A percentile compares a stretch with the other conserved stretches of the same genome.
phyloP scores from a whole-genome alignment of 2,329 filamentous ascomycete genomes.

The Penicillium sp. region DNA sequence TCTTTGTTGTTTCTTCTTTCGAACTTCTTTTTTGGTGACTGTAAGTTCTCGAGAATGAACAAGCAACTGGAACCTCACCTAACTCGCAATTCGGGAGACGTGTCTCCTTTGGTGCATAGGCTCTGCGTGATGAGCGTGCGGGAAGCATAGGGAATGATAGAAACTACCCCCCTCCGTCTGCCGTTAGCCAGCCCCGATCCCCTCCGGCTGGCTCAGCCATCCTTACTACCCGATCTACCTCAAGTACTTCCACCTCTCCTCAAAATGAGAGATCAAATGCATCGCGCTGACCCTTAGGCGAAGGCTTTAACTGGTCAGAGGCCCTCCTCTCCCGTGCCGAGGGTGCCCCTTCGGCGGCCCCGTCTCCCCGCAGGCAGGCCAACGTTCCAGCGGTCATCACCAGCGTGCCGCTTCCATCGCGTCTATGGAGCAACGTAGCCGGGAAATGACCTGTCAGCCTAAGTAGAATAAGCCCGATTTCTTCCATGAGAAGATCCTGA shows the following conservation, averaged over 20 bases:
- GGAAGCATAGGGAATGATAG: conserved; percentile 64
- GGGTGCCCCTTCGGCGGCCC: conserved; percentile 59
- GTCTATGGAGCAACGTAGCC: conserved; percentile 55
- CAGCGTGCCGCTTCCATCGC: conserved; percentile 46
- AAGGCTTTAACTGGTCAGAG: conserved; percentile 96
- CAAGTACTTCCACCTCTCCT: conserved; percentile 38
- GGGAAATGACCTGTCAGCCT: conserved; percentile 38
- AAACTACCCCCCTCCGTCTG: conserved; percentile 44
- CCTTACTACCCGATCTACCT: conserved; percentile 26
- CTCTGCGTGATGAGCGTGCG: conserved; percentile 66
- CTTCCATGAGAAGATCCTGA: too few relatives aligned
- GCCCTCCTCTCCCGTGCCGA: conserved; percentile 89
- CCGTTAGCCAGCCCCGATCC: conserved; percentile 24
- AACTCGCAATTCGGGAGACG: conserved; percentile 70
- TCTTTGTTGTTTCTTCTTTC: too few relatives aligned
- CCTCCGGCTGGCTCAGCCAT: conserved; percentile 23
- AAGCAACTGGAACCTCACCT: conserved; percentile 65
- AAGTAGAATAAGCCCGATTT: too few relatives aligned
- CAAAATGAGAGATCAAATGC: conserved; percentile 43
- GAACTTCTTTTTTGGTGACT: too few relatives aligned
- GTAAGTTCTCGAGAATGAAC: conserved; percentile 66
- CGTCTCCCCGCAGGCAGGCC: conserved; percentile 40
- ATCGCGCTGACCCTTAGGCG: conserved; percentile 60
- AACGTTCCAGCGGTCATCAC: conserved; percentile 45
- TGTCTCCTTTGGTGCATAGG: conserved; percentile 85